Percentiles rank a stretch among this genome's conserved stretches.
Evolutionary conservation across 768 basidiomycete genomes (phyloP).

Genomic region (Lactifluus pinguis): DNA sequence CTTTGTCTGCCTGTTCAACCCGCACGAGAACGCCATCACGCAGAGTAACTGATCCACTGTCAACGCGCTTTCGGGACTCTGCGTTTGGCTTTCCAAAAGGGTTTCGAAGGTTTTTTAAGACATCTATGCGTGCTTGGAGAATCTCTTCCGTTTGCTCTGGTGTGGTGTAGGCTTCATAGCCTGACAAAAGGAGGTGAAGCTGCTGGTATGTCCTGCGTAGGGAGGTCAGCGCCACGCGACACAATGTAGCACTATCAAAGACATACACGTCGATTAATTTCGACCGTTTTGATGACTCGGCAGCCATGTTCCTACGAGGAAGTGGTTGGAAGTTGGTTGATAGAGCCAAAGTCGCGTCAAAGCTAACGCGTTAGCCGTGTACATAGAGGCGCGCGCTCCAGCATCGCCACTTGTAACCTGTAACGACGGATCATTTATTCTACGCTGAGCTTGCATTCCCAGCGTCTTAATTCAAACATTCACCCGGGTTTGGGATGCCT

Average conservation of each 20-base stretch:
- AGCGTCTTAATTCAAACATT: too few species aligned
- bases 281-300: constrained; percentile 50
- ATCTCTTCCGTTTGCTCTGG: constrained; percentile 51
- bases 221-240: background rate
- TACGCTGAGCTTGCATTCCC: too few species aligned
- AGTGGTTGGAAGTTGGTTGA: background rate
- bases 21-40: constrained; percentile 51
- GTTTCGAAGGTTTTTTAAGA: constrained; percentile 46
- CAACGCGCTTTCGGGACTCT: constrained; percentile 56
- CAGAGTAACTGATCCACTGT: constrained; percentile 60
- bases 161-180: constrained; percentile 48
- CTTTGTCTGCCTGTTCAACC: constrained; percentile 63
- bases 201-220: constrained; percentile 50
- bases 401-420: background rate
- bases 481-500: constrained; percentile 40
- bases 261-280: constrained; percentile 65
- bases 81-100: constrained; percentile 65
- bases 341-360: background rate
- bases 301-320: constrained; percentile 27
- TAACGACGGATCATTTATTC: background rate
- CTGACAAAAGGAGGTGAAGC: constrained; percentile 50
- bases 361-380: constrained; percentile 7
- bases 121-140: constrained; percentile 46
- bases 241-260: too few species aligned
- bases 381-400: background rate